phyloP scores from a whole-genome alignment of 305 asterid genomes.

The Withania somnifera region DNA sequence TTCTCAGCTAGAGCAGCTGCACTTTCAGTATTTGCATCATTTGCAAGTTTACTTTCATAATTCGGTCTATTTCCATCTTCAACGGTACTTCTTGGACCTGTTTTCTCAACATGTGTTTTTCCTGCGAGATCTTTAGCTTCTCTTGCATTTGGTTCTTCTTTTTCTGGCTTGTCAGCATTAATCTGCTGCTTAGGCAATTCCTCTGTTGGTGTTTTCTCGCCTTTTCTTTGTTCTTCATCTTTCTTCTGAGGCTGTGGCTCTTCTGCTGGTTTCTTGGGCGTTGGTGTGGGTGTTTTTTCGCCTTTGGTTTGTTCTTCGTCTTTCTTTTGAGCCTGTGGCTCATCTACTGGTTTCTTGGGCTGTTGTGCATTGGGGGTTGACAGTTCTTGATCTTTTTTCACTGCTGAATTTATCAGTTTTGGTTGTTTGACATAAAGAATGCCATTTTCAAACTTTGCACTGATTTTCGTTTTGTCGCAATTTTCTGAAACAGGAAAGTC shows the following conservation, averaged over 20 bases:
- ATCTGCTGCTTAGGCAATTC: background rate
- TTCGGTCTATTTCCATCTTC: background rate
- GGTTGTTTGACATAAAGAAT: slow-evolving; percentile 41
- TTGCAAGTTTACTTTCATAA: background rate
- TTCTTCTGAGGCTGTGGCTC: background rate
- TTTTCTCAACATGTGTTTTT: background rate
- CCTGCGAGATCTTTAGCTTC: background rate
- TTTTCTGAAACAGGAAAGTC: slow-evolving; percentile 36
- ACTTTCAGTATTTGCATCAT: background rate
- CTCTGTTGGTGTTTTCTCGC: background rate
- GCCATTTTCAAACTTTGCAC: slow-evolving; percentile 55
- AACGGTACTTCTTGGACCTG: background rate
- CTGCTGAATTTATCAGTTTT: slow-evolving; percentile 32
- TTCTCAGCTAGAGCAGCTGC: background rate
- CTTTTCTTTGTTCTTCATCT: background rate
- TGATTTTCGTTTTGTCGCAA: slow-evolving; percentile 37
- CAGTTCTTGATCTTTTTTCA: background rate
- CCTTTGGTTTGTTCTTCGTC: background rate
- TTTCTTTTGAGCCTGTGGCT: background rate
- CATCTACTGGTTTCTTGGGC: background rate
- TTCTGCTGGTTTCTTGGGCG: too few species aligned
- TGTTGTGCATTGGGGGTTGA: background rate
- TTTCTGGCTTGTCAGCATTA: background rate
- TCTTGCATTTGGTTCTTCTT: background rate
- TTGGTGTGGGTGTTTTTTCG: background rate